Conservation (phyloP, 176 grass and related monocot species). For the Pharus latifolius region DNA sequence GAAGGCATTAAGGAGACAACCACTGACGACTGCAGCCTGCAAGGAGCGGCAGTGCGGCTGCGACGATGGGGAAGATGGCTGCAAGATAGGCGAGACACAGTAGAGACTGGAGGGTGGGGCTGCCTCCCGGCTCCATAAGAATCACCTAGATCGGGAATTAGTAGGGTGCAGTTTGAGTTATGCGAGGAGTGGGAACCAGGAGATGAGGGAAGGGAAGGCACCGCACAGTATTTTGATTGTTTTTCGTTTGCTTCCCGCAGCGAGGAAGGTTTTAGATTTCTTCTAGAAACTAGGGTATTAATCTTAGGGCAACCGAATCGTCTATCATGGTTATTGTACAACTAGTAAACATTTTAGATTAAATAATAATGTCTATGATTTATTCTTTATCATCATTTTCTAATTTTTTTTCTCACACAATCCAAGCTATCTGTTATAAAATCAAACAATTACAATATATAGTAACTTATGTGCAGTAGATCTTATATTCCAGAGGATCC, state of each 20-base stretch:
- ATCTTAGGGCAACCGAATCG: too few relatives aligned
- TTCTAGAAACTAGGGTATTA: neutral
- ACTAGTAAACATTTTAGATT: too few relatives aligned
- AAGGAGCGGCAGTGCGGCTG: conserved; percentile 37
- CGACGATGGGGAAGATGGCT: conserved; percentile 33
- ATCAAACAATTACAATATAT: too few relatives aligned
- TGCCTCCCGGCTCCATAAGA: conserved; percentile 23
- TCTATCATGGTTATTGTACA: too few relatives aligned
- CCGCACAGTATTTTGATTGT: neutral
- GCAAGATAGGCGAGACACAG: conserved; percentile 40
- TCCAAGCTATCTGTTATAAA: too few relatives aligned
- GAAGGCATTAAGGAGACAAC: conserved; percentile 23
- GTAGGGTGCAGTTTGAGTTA: neutral
- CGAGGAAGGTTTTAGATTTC: neutral
- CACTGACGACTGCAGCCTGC: conserved; percentile 12
- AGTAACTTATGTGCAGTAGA: too few relatives aligned
- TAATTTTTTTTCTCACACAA: too few relatives aligned
- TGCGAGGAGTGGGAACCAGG: neutral
- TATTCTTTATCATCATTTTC: too few relatives aligned
- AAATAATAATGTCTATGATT: too few relatives aligned
- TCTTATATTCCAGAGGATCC: too few relatives aligned
- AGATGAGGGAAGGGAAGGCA: neutral
- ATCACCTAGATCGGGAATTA: too few relatives aligned
- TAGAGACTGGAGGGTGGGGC: conserved; percentile 12
- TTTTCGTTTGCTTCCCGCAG: conserved; percentile 7